phyloP scores from a whole-genome alignment of 352 stramenopile species.

The Globisporangium paroecandrum region DNA sequence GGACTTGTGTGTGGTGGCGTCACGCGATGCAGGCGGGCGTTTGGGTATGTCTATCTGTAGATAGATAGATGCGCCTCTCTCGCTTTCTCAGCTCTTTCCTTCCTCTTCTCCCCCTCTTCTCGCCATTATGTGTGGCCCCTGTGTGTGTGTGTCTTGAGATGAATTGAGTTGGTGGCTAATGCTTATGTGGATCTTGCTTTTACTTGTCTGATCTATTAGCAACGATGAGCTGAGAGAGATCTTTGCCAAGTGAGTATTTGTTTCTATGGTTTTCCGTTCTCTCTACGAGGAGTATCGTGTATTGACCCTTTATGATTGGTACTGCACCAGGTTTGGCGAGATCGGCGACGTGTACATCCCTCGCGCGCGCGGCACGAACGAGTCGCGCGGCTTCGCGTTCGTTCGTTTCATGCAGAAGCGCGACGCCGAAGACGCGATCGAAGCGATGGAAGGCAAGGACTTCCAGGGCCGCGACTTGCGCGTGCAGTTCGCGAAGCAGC shows the following conservation, averaged over 20 bases:
- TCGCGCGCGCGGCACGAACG: constrained; percentile 64
- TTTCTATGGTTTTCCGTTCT: constrained; percentile 18
- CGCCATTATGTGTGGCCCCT: background rate
- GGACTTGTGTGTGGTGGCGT: background rate
- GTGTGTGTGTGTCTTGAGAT: background rate
- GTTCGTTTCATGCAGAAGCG: constrained; percentile 87
- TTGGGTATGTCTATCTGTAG: background rate
- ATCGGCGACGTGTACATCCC: constrained; percentile 85
- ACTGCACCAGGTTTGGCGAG: constrained; percentile 41
- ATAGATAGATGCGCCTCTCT: background rate
- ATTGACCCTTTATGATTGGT: background rate
- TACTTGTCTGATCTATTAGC: constrained; percentile 11
- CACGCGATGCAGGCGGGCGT: background rate
- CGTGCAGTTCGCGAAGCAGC: constrained; percentile 78
- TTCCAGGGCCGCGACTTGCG: constrained; percentile 69
- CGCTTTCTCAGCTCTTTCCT: background rate
- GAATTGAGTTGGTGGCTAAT: background rate
- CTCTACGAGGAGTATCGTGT: background rate
- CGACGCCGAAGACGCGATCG: constrained; percentile 86
- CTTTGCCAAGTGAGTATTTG: constrained; percentile 56
- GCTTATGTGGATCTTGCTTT: background rate
- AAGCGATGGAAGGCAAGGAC: constrained; percentile 65
- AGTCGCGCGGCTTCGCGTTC: constrained; percentile 84
- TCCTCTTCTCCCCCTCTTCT: background rate
- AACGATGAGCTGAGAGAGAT: constrained; percentile 58